Conservation (phyloP, 441 rosid genomes). For the Omphalea diandra region DNA sequence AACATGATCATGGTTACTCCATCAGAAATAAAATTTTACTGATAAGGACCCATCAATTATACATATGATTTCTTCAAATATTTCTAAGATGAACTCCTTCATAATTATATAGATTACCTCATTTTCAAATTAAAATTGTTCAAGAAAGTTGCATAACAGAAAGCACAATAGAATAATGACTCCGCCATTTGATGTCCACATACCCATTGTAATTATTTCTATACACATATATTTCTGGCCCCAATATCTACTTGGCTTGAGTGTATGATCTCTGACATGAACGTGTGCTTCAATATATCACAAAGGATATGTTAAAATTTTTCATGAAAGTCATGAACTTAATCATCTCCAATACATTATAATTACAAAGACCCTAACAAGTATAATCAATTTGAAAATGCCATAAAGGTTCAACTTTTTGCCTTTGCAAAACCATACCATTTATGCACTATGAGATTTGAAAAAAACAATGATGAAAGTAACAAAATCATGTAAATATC, state of each 20-base stretch:
- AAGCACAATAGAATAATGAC: constrained; percentile 25
- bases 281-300: constrained; percentile 33
- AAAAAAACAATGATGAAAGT: constrained; percentile 10
- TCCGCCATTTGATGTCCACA: constrained; percentile 24
- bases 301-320: neutral
- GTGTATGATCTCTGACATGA: constrained; percentile 18
- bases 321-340: constrained; percentile 4
- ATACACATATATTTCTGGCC: constrained; percentile 18
- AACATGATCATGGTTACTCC: neutral
- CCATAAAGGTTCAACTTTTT: neutral
- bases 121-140: constrained; percentile 8
- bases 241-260: constrained; percentile 8
- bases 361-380: constrained; percentile 6
- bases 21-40: neutral
- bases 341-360: constrained; percentile 30
- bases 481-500: constrained; percentile 16
- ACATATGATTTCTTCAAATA: constrained; percentile 4
- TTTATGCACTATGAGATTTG: constrained; percentile 14
- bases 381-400: neutral
- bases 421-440: constrained; percentile 4
- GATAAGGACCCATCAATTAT: neutral
- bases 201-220: constrained; percentile 25
- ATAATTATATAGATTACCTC: neutral
- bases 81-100: neutral
- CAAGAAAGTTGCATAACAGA: constrained; percentile 15